phyloP scores from a whole-genome alignment of 768 basidiomycete species.

The Astraeus odoratus region DNA sequence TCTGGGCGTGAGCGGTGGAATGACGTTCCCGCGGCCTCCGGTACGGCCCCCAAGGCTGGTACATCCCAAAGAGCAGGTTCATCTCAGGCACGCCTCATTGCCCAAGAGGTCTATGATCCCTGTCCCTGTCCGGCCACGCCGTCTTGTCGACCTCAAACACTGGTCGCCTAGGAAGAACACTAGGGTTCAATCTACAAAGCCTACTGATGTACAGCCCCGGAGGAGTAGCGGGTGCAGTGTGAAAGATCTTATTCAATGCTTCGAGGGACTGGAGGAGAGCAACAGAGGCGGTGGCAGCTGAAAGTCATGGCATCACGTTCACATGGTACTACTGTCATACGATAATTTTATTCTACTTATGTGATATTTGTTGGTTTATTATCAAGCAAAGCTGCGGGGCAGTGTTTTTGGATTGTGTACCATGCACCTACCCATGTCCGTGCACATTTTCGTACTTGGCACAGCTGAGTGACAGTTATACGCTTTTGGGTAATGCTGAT shows the following conservation, averaged over 20 bases:
- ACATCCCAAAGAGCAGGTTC: slow-evolving; percentile 61
- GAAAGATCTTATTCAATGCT: slow-evolving; percentile 61
- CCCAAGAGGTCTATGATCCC: slow-evolving; percentile 38
- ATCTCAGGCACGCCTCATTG: slow-evolving; percentile 48
- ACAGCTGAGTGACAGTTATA: neutral
- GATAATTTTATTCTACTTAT: neutral
- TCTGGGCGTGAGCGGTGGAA: slow-evolving; percentile 28
- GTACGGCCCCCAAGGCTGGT: slow-evolving; percentile 34
- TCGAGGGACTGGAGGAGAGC: slow-evolving; percentile 41
- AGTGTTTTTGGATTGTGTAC: neutral
- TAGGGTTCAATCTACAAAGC: slow-evolving; percentile 16
- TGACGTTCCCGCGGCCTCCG: slow-evolving; percentile 51
- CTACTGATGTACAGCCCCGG: slow-evolving; percentile 31
- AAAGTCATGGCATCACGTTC: too few species aligned
- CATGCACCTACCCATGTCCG: neutral
- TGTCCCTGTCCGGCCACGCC: slow-evolving; percentile 32
- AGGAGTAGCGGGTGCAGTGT: slow-evolving; percentile 66
- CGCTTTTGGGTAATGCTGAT: too few species aligned
- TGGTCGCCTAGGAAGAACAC: slow-evolving; percentile 35
- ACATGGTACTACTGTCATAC: too few species aligned
- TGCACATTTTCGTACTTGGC: too few species aligned
- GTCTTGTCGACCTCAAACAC: slow-evolving; percentile 47
- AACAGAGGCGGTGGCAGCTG: neutral
- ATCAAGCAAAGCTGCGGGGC: neutral
- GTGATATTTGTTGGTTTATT: neutral